phyloP scores from a whole-genome alignment of 192 early-diverging fungal species.

The Podila epicladia region DNA sequence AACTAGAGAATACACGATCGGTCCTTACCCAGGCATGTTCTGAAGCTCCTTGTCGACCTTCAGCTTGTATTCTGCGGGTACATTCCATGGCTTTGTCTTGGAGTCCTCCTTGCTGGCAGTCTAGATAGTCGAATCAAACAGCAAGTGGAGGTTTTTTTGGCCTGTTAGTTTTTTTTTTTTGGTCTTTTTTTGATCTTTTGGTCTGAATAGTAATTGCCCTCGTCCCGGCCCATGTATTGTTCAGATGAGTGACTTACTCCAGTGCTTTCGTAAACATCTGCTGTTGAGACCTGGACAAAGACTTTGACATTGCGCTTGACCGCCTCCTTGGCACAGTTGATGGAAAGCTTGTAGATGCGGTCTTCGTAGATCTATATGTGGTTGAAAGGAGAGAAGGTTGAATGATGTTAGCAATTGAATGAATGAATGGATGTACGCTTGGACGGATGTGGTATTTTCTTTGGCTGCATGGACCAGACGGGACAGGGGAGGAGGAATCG shows the following conservation, averaged over 20 bases:
- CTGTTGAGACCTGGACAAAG: slow-evolving; percentile 90
- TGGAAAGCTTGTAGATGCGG: slow-evolving; percentile 75
- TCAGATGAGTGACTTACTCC: slow-evolving; percentile 57
- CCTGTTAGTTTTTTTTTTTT: too few relatives aligned
- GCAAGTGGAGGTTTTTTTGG: not conserved
- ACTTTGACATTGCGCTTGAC: slow-evolving; percentile 74
- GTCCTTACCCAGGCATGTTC: slow-evolving; percentile 75
- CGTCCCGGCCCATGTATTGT: not conserved
- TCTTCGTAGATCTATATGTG: slow-evolving; percentile 81
- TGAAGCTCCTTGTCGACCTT: slow-evolving; percentile 83
- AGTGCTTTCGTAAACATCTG: slow-evolving; percentile 87
- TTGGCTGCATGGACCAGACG: too few relatives aligned
- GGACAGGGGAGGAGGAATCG: too few relatives aligned
- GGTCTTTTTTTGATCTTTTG: not conserved
- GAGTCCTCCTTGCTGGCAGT: slow-evolving; percentile 56
- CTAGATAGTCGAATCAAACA: slow-evolving; percentile 6
- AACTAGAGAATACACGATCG: not conserved
- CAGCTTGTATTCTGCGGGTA: slow-evolving; percentile 75
- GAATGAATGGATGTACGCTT: too few relatives aligned
- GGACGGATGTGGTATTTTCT: too few relatives aligned
- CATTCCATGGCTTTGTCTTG: slow-evolving; percentile 89
- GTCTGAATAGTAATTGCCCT: not conserved
- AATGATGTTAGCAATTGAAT: not conserved
- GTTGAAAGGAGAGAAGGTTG: not conserved
- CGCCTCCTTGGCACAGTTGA: slow-evolving; percentile 85